phyloP scores from a whole-genome alignment of 2,329 filamentous ascomycete species.

The Claviceps spartinae region DNA sequence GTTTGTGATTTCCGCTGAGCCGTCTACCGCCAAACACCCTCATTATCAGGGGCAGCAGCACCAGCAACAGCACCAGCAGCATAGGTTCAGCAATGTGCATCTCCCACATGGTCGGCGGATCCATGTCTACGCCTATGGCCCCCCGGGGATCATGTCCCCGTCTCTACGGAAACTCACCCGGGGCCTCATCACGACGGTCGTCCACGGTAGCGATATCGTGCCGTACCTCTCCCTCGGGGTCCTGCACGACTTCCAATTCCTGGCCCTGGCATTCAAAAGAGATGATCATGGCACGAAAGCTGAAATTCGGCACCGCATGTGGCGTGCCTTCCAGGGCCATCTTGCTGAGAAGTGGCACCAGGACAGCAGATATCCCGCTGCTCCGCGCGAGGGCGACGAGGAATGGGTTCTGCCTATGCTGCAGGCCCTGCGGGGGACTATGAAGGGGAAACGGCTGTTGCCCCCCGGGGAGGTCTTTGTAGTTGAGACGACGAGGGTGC shows the following conservation, averaged over 20 bases:
- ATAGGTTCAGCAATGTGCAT: constrained; percentile 25
- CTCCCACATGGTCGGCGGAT: constrained; percentile 57
- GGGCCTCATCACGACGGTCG: constrained; percentile 60
- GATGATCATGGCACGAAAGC: constrained; percentile 54
- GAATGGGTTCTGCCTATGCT: constrained; percentile 57
- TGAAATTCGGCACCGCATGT: constrained; percentile 53
- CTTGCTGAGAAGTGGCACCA: constrained; percentile 47
- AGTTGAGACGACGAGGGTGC: constrained; percentile 52
- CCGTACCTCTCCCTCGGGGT: constrained; percentile 61
- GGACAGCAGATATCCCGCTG: constrained; percentile 11
- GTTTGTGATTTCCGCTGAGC: constrained; percentile 47
- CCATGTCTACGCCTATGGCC: constrained; percentile 68
- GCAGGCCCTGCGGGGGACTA: constrained; percentile 50
- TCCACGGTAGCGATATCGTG: constrained; percentile 62
- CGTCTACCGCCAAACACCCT: constrained; percentile 14
- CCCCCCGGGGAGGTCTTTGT: constrained; percentile 67
- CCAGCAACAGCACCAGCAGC: background rate
- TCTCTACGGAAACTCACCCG: constrained; percentile 56
- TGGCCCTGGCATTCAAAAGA: constrained; percentile 58
- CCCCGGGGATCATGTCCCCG: constrained; percentile 58
- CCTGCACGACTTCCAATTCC: constrained; percentile 60
- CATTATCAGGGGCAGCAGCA: background rate
- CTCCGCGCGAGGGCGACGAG: constrained; percentile 40
- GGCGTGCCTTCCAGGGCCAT: constrained; percentile 49
- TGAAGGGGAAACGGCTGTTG: constrained; percentile 56